These are phyloP conservation scores for Tolypocladium ovalisporum DNA, from an alignment of 2,329 filamentous ascomycete genomes.

Conservation along the genomic window DNA sequence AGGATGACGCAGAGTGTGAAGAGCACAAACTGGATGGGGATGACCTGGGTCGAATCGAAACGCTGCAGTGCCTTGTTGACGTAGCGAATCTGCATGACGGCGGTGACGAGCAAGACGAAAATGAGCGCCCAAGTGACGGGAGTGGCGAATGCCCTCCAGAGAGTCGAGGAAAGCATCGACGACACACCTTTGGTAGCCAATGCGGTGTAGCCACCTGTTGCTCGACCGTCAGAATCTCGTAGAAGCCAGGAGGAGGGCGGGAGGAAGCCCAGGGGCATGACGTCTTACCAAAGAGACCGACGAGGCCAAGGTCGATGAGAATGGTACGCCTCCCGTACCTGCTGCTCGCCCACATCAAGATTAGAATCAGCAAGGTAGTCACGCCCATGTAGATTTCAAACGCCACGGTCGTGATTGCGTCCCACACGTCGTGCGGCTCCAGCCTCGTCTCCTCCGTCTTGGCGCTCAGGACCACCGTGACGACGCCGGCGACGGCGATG, in stretches of 20 bases:
- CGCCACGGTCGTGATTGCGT: slow-evolving; percentile 73
- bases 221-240: not conserved
- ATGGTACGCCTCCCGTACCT: slow-evolving; percentile 79
- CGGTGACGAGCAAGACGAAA: slow-evolving; percentile 68
- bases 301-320: slow-evolving; percentile 83
- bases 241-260: not conserved
- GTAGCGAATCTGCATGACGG: slow-evolving; percentile 94
- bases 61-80: slow-evolving; percentile 79
- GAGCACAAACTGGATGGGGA: slow-evolving; percentile 92
- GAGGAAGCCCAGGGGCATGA: not conserved
- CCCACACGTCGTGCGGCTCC: slow-evolving; percentile 82
- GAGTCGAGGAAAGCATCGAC: slow-evolving; percentile 82
- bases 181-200: slow-evolving; percentile 94
- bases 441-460: slow-evolving; percentile 83
- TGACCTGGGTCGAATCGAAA: slow-evolving; percentile 96
- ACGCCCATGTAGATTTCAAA: slow-evolving; percentile 86
- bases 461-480: slow-evolving; percentile 86
- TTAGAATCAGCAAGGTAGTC: slow-evolving; percentile 60
- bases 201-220: slow-evolving; percentile 84
- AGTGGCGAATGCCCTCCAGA: slow-evolving; percentile 81
- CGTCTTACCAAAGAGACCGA: slow-evolving; percentile 76
- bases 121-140: slow-evolving; percentile 86
- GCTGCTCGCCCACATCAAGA: slow-evolving; percentile 72
- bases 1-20: slow-evolving; percentile 95
- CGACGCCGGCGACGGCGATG: slow-evolving; percentile 76